These are phyloP conservation scores for Serpula lacrymans DNA, from an alignment of 768 basidiomycete species.

Conservation along the genomic window DNA sequence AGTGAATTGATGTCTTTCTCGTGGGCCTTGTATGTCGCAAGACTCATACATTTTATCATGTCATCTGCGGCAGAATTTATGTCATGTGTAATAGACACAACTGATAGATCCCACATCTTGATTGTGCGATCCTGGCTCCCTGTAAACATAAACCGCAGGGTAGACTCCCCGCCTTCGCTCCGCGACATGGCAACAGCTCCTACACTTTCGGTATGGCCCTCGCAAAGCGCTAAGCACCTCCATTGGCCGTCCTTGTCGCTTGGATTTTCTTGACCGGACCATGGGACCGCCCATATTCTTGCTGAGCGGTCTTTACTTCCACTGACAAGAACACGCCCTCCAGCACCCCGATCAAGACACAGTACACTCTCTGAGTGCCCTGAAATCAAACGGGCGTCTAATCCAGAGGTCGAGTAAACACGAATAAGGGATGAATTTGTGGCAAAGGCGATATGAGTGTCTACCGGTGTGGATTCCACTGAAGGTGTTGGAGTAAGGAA, in stretches of 20 bases:
- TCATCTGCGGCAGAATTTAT: conserved; percentile 20
- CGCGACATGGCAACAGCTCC: conserved; percentile 87
- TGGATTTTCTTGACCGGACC: conserved; percentile 12
- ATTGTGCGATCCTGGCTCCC: conserved; percentile 97
- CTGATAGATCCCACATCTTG: conserved; percentile 95
- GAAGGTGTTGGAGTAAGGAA: conserved; percentile 57
- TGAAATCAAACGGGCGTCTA: conserved; percentile 82
- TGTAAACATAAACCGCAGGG: conserved; percentile 77
- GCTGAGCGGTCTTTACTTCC: conserved; percentile 92
- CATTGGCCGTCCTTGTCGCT: conserved; percentile 21
- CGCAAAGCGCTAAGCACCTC: conserved; percentile 80
- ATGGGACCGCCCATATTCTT: conserved; percentile 69
- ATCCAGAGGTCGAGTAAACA: conserved; percentile 70
- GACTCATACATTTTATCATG: conserved; percentile 58
- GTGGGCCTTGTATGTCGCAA: conserved; percentile 87
- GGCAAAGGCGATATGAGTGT: conserved; percentile 87
- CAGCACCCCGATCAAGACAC: conserved; percentile 65
- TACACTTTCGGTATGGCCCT: conserved; percentile 92
- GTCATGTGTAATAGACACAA: conserved; percentile 34
- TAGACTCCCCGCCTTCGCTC: conserved; percentile 30
- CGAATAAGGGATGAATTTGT: conserved; percentile 96
- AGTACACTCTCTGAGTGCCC: conserved; percentile 94
- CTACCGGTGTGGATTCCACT: conserved; percentile 26
- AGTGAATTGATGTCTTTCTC: conserved; percentile 99
- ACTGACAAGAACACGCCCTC: conserved; percentile 75